Percentiles rank a stretch among this genome's conserved stretches.
Conservation (phyloP, 495 filamentous ascomycete species). For the Poronia punctata region DNA sequence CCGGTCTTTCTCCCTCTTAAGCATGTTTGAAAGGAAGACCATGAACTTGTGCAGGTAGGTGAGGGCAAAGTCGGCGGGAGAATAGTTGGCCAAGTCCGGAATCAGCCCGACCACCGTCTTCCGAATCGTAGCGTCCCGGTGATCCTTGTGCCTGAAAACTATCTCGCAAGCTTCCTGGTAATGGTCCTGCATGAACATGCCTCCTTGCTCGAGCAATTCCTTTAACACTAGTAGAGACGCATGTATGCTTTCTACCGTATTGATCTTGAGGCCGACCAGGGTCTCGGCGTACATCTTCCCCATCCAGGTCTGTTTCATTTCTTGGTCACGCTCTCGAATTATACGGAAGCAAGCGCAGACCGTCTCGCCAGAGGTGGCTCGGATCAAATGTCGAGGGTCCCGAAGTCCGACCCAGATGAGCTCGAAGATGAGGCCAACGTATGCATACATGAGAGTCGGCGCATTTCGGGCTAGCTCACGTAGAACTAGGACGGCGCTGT, state of each 20-base stretch:
- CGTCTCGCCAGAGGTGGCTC: constrained; percentile 83
- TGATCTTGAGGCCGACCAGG: constrained; percentile 65
- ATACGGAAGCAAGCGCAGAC: constrained; percentile 91
- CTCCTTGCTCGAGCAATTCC: constrained; percentile 83
- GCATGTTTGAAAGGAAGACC: constrained; percentile 86
- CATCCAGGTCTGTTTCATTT: constrained; percentile 79
- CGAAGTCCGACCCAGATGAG: constrained; percentile 91
- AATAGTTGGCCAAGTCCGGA: constrained; percentile 86
- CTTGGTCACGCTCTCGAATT: constrained; percentile 80
- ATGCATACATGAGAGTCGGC: constrained; percentile 87
- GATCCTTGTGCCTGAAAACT: constrained; percentile 81
- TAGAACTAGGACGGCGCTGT: constrained; percentile 83
- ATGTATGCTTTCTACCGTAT: constrained; percentile 78
- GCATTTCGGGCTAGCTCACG: constrained; percentile 85
- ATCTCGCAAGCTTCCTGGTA: constrained; percentile 87
- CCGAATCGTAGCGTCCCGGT: constrained; percentile 78
- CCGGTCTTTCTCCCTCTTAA: constrained; percentile 92
- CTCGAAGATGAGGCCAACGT: constrained; percentile 83
- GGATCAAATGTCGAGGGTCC: constrained; percentile 82
- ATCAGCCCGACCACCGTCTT: constrained; percentile 83
- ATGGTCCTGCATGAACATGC: constrained; percentile 96
- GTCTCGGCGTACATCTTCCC: constrained; percentile 79
- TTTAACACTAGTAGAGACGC: constrained; percentile 86
- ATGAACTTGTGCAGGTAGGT: constrained; percentile 91
- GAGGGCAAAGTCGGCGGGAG: constrained; percentile 74